Evolutionary conservation across 2,329 filamentous ascomycete genomes (phyloP), one percentile per base, ranked within the genome.

Genomic region (Periconia macrospinosa): DNA sequence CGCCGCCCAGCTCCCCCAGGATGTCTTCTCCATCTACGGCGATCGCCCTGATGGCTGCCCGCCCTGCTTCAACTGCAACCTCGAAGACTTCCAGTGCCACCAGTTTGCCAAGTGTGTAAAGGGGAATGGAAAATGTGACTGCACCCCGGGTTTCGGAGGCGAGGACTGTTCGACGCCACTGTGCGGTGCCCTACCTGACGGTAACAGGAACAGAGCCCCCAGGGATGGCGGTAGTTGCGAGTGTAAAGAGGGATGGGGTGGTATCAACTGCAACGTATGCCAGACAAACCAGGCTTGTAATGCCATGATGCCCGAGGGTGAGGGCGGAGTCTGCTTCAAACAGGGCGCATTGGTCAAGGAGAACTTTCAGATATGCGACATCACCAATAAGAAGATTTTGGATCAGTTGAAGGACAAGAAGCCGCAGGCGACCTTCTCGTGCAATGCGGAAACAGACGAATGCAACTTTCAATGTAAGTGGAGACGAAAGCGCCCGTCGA

Each of bases 311-410:
- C 90, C 91, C 3, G 86, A 88, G 14, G 84, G 84, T 3, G 84
- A 91, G 56, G 91, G 88, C 44, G 94, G 92, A 30, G 87, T 96
- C 11, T 99, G 94, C 78, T 97, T 97, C 72, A 88, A 90, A 68
- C 88, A 93, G 62, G 93, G 93, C 44, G 86, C 96, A 62, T 88
- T 95, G 11, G 88, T 97, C 58, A 92, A 94, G 65, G 86, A 95
- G 76, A 99, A 97, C 78, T 93, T 92, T 77, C 95, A 99, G 76
- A 94, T 96, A 79, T 99, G 94, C 77, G 91, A 95, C 74, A 94
- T 99, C 61, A 97, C 92, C 52, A 99, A 99, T 78, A 85, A 86
- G 74, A 94, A 96, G 79, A 99, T 99, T 68, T 81, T 93, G 51
- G 86, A 92, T 57, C 86, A 93, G 69, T 82, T 99, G 46, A 90